Evolutionary conservation across 768 basidiomycete species (phyloP).

Genomic region (Kwoniella pini): DNA sequence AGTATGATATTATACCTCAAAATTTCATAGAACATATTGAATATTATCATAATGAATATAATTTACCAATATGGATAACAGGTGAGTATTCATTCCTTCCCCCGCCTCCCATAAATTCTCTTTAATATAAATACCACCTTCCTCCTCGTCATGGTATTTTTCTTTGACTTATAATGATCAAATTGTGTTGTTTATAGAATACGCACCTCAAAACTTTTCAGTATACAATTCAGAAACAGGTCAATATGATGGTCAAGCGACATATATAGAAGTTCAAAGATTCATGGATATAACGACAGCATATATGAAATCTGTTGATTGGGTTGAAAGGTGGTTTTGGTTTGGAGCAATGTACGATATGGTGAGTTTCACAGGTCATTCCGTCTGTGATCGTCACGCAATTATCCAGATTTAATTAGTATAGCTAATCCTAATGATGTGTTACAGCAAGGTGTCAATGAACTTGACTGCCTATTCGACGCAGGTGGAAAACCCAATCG

Average conservation of each 20-base stretch:
- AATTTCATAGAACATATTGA: constrained; percentile 61
- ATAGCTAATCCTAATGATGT: too few species aligned
- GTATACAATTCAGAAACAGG: constrained; percentile 19
- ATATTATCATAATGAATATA: constrained; percentile 62
- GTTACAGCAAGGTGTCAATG: constrained; percentile 34
- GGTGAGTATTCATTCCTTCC: too few species aligned
- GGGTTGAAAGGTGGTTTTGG: constrained; percentile 66
- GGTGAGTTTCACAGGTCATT: constrained; percentile 44
- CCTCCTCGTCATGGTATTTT: too few species aligned
- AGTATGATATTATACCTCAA: constrained; percentile 64
- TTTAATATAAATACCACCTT: too few species aligned
- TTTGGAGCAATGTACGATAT: constrained; percentile 63
- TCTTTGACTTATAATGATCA: too few species aligned
- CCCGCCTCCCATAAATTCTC: too few species aligned
- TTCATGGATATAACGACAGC: constrained; percentile 62
- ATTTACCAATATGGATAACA: constrained; percentile 64
- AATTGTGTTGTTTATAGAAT: too few species aligned
- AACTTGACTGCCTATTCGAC: constrained; percentile 22
- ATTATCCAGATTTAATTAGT: too few species aligned
- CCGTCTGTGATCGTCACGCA: not conserved
- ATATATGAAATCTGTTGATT: constrained; percentile 62
- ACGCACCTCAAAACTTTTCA: constrained; percentile 29
- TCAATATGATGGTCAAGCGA: constrained; percentile 56
- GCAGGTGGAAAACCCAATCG: constrained; percentile 8
- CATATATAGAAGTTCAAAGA: constrained; percentile 57